Conservation (phyloP, 2,329 filamentous ascomycete species). For the Rhynchosporium agropyri region DNA sequence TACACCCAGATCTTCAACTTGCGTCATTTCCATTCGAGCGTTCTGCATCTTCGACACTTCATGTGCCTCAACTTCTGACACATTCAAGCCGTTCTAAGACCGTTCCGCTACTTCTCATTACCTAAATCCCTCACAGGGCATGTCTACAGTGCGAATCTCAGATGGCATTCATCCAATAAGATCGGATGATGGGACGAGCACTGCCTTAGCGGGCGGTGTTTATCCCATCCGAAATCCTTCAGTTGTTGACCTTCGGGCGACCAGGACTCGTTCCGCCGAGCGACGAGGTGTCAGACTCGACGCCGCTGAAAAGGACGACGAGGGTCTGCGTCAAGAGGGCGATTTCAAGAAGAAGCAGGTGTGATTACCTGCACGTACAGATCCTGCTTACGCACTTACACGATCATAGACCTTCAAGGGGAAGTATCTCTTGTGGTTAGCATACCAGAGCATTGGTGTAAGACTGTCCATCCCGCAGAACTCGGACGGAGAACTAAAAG, state of each 20-base stretch:
- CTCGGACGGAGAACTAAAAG: not conserved
- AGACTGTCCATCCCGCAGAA: not conserved
- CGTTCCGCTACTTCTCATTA: not conserved
- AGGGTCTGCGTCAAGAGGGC: constrained; percentile 24
- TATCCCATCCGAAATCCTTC: constrained; percentile 22
- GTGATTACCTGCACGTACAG: not conserved
- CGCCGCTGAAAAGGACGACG: constrained; percentile 23
- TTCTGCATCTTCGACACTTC: constrained; percentile 7
- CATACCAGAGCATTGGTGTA: constrained; percentile 63
- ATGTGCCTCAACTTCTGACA: not conserved
- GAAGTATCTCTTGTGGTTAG: constrained; percentile 47
- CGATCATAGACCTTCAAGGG: constrained; percentile 28
- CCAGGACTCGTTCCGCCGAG: constrained; percentile 19
- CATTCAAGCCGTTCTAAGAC: not conserved
- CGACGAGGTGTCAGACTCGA: constrained; percentile 16
- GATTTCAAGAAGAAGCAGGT: constrained; percentile 35
- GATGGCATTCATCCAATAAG: constrained; percentile 22
- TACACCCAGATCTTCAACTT: constrained; percentile 3
- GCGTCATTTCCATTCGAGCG: constrained; percentile 1
- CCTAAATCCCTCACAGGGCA: constrained; percentile 8
- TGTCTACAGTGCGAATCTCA: constrained; percentile 24
- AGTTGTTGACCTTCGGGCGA: constrained; percentile 18
- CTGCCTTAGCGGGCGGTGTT: constrained; percentile 20
- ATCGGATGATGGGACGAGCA: constrained; percentile 18
- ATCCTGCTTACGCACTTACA: not conserved